phyloP scores from a whole-genome alignment of 2,329 filamentous ascomycete species.

The Nothomitra cinnamomea region DNA sequence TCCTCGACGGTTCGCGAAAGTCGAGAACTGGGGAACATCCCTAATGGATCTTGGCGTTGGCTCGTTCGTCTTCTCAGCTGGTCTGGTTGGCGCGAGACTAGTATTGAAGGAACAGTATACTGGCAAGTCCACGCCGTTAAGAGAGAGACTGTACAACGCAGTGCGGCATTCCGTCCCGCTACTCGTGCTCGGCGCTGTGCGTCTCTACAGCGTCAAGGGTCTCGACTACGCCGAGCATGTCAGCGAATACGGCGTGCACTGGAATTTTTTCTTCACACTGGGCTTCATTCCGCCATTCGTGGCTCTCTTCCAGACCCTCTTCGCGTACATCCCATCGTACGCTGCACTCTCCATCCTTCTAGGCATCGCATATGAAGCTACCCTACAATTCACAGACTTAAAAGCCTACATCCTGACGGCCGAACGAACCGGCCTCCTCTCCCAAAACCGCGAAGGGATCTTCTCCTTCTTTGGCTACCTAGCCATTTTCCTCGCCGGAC shows the following conservation, averaged over 20 bases:
- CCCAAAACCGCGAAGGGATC: constrained; percentile 87
- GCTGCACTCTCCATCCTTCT: constrained; percentile 56
- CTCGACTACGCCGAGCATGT: constrained; percentile 95
- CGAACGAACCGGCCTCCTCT: constrained; percentile 60
- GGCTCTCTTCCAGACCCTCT: constrained; percentile 59
- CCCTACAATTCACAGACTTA: constrained; percentile 59
- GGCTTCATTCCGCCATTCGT: constrained; percentile 78
- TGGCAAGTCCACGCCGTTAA: constrained; percentile 32
- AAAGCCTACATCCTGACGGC: constrained; percentile 72
- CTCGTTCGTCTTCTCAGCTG: constrained; percentile 90
- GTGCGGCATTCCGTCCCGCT: constrained; percentile 71
- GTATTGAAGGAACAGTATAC: constrained; percentile 52
- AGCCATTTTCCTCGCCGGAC: constrained; percentile 82
- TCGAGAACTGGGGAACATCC: constrained; percentile 99
- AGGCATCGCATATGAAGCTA: constrained; percentile 52
- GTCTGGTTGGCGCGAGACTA: constrained; percentile 73
- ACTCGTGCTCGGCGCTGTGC: constrained; percentile 59
- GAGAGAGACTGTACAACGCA: constrained; percentile 44
- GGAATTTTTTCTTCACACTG: constrained; percentile 99
- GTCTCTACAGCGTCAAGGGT: constrained; percentile 79
- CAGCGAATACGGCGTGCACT: constrained; percentile 93
- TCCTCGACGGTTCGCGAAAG: constrained; percentile 87
- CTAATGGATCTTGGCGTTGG: constrained; percentile 96
- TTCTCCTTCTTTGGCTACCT: constrained; percentile 90
- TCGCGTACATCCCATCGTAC: constrained; percentile 58